Percentiles rank a stretch among this genome's conserved stretches.
Conservation (phyloP, 176 grass and related monocot species). For the Triticum urartu region DNA sequence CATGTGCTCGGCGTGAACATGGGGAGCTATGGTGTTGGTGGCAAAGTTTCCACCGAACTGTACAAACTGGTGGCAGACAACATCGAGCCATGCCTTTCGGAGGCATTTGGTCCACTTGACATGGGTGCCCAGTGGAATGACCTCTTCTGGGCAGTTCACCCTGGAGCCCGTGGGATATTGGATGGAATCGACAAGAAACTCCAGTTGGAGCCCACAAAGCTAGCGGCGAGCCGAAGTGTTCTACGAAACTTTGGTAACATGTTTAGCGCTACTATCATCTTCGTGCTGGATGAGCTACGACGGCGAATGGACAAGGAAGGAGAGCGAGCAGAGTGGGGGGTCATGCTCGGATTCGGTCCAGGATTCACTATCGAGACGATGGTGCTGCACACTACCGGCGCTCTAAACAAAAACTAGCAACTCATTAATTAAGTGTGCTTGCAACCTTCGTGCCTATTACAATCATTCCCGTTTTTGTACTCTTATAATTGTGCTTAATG, state of each 20-base stretch:
- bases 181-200: neutral
- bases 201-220: neutral
- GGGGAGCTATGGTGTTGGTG: neutral
- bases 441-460: too few relatives aligned
- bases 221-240: neutral
- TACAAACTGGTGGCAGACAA: neutral
- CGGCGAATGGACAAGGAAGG: neutral
- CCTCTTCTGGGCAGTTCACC: neutral
- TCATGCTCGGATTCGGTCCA: neutral
- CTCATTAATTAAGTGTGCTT: neutral
- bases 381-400: neutral
- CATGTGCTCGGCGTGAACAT: neutral
- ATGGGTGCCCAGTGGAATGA: neutral
- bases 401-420: neutral
- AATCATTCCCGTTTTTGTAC: too few relatives aligned
- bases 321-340: neutral
- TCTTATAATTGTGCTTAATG: too few relatives aligned
- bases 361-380: neutral
- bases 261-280: neutral
- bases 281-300: neutral
- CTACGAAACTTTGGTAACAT: neutral
- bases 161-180: neutral
- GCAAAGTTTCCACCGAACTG: neutral
- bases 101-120: neutral
- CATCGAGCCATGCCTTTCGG: neutral